phyloP scores from a whole-genome alignment of 192 early-diverging fungal genomes.

The Backusella circina region DNA sequence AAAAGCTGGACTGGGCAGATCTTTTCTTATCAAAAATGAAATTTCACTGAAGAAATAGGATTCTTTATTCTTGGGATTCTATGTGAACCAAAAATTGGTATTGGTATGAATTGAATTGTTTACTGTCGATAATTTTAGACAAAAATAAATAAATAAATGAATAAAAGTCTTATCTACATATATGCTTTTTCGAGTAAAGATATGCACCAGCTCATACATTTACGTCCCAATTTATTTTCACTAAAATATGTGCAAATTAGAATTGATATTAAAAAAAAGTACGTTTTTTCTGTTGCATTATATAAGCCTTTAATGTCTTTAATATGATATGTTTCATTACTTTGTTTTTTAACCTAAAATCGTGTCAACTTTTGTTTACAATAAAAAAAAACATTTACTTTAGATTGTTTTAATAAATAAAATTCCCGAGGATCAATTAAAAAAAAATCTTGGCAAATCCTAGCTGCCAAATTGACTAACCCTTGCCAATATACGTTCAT shows the following conservation, averaged over 20 bases:
- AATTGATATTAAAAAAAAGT: background rate
- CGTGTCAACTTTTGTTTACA: background rate
- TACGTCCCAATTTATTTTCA: too few species aligned
- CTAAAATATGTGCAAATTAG: background rate
- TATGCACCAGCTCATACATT: too few species aligned
- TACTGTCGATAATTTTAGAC: background rate
- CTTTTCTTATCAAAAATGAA: too few species aligned
- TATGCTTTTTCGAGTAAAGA: too few species aligned
- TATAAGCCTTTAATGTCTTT: background rate
- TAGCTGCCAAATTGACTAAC: background rate
- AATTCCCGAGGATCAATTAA: background rate
- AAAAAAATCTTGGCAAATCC: background rate
- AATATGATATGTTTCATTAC: background rate
- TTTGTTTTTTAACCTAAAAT: background rate
- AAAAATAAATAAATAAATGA: too few species aligned
- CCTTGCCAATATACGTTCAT: background rate
- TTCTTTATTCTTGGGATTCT: too few species aligned
- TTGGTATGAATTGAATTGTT: background rate
- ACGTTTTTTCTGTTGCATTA: background rate
- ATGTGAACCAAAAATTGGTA: too few species aligned
- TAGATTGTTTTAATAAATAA: background rate
- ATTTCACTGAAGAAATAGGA: too few species aligned
- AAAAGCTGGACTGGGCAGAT: background rate
- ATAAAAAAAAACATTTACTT: background rate
- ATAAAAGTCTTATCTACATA: too few species aligned